Evolutionary conservation across 2,329 filamentous ascomycete species (phyloP).

Genomic region (Aspergillus sp.): DNA sequence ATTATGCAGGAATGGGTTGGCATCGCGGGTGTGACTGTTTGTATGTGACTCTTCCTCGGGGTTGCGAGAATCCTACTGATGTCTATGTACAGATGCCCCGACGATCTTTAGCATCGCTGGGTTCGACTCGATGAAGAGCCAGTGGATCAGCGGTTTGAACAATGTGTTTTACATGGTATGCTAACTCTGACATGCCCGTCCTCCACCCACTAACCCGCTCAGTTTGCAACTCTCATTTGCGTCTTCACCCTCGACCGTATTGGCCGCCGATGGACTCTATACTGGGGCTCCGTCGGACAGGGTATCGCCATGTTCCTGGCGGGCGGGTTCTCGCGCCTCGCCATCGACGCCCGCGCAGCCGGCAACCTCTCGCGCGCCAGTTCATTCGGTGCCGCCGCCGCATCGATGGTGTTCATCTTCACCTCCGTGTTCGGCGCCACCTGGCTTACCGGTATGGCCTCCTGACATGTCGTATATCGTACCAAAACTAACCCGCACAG

Average conservation of each 20-base stretch:
- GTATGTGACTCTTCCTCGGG: slow-evolving; percentile 20
- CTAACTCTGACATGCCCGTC: background rate
- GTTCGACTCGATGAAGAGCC: slow-evolving; percentile 58
- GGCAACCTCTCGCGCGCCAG: slow-evolving; percentile 48
- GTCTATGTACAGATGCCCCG: slow-evolving; percentile 35
- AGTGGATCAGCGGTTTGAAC: slow-evolving; percentile 62
- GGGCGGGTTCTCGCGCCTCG: slow-evolving; percentile 60
- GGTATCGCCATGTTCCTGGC: slow-evolving; percentile 67
- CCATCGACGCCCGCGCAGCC: slow-evolving; percentile 48
- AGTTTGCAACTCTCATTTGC: slow-evolving; percentile 66
- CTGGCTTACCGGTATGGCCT: slow-evolving; percentile 53
- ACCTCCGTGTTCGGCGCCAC: slow-evolving; percentile 65
- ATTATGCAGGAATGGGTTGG: slow-evolving; percentile 71
- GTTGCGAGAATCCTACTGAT: background rate
- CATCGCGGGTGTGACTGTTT: slow-evolving; percentile 68
- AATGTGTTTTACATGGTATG: slow-evolving; percentile 57
- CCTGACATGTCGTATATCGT: slow-evolving; percentile 36
- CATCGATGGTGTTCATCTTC: slow-evolving; percentile 69
- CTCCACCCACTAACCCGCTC: background rate
- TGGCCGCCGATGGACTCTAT: slow-evolving; percentile 67
- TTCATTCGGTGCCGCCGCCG: slow-evolving; percentile 63
- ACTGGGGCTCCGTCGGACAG: slow-evolving; percentile 65
- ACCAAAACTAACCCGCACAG: slow-evolving; percentile 47
- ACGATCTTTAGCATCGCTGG: slow-evolving; percentile 67
- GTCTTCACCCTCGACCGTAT: slow-evolving; percentile 70